Conservation (phyloP, 164 flowering plant species). For the Vitis cinerea region DNA sequence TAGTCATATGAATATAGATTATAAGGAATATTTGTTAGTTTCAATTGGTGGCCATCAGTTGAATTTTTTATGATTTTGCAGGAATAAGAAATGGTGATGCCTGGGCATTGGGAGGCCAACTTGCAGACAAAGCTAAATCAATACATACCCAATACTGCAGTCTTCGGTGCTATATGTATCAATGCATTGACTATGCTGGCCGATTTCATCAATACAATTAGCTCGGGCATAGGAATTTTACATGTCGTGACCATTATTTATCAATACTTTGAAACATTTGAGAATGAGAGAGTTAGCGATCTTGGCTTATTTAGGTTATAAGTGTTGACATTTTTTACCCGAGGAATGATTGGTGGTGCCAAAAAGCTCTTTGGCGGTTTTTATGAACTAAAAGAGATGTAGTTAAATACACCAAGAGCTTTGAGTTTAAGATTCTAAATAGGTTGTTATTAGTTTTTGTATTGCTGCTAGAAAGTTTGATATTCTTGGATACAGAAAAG, state of each 20-base stretch:
- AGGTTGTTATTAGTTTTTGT: constrained; percentile 1
- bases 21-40: too few species aligned
- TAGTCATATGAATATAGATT: too few species aligned
- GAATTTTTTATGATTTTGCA: constrained; percentile 7
- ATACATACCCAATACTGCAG: constrained; percentile 72
- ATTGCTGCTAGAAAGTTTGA: too few species aligned
- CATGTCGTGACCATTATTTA: constrained; percentile 70
- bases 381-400: constrained; percentile 15
- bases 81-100: constrained; percentile 86
- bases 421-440: background rate
- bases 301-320: constrained; percentile 64
- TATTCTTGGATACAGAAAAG: too few species aligned
- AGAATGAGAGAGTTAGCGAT: constrained; percentile 70
- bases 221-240: constrained; percentile 74
- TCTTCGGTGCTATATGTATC: constrained; percentile 76
- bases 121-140: constrained; percentile 71
- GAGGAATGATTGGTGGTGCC: constrained; percentile 2
- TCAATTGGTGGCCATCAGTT: background rate
- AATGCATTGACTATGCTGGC: constrained; percentile 73
- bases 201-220: constrained; percentile 77
- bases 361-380: constrained; percentile 1
- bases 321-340: background rate
- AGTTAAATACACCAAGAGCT: constrained; percentile 11
- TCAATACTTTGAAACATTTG: constrained; percentile 72
- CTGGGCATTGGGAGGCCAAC: constrained; percentile 66